Base-by-base conservation (phyloP, 164 flowering plant genomes). In the Liquidambar formosana region DNA sequence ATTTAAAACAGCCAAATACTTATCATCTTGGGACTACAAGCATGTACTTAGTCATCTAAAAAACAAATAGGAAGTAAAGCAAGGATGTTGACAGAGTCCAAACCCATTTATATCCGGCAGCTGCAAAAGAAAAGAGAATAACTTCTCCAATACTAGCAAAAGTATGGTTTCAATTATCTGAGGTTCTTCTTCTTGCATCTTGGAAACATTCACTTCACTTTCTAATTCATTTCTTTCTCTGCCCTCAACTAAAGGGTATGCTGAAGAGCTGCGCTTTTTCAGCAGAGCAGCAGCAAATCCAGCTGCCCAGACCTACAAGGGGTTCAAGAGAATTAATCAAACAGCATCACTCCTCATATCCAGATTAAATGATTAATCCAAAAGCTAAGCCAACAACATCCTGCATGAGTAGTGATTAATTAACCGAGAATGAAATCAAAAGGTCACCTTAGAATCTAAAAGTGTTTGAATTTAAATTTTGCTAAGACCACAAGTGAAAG, bases 221-320 rank as follows among this genome's bases (percentile, higher is more conserved):
- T 73, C 73, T 48, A 57, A 51, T 64, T 47, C 76, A 71, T 74
- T 69, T 61, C 62, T 47, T 64, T 77, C 81, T 57, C 45, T 64
- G 21, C 58, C 69, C 51, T 71, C 82, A 27, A 43, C 71, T 49
- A 71, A 65, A 64, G 86, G 61, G 53, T 72, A 56, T 63, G 81
- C 72, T 15, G 79, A 67, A 51, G 90, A 80, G 79, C 85, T 90
- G 61, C 79, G 87, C 71, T 91, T 91, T 85, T 89, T 91, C 67
- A 95, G 74, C 68, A 95, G 14, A 38, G 99, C 99, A 63, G 97
- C 86, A 70, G 90, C 64, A 74, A 93, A 95, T 57, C 99, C 98
- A 72, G 96, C 94, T 44, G 99, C 98, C 98, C 98, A 95, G 18
- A 95, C 94, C 99, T 95, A 73, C 61, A 53, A 72, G 10, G 61